phyloP scores from a whole-genome alignment of 2,329 filamentous ascomycete genomes.

The Fusarium chaquense region DNA sequence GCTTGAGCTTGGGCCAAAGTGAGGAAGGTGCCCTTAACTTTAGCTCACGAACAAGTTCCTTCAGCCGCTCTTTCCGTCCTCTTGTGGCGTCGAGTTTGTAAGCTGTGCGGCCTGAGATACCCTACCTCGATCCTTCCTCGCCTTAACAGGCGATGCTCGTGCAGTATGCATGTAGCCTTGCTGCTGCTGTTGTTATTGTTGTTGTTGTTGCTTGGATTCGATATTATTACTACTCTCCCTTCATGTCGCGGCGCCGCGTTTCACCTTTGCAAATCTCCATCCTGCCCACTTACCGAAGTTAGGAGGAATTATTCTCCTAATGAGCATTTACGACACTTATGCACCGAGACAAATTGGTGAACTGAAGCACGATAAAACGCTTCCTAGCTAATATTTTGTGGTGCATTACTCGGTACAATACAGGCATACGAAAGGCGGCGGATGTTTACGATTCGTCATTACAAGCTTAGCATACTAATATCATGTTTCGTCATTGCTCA shows the following conservation, averaged over 20 bases:
- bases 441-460: slow-evolving; percentile 10
- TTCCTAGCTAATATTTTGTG: not conserved
- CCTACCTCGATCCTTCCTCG: not conserved
- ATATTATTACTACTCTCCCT: slow-evolving; percentile 14
- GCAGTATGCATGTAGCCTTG: not conserved
- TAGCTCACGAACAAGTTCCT: slow-evolving; percentile 23
- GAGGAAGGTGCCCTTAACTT: slow-evolving; percentile 12
- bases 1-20: slow-evolving; percentile 6
- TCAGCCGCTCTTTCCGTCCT: slow-evolving; percentile 31
- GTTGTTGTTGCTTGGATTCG: slow-evolving; percentile 1
- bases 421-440: not conserved
- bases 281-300: slow-evolving; percentile 26
- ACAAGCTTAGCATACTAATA: slow-evolving; percentile 9
- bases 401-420: not conserved
- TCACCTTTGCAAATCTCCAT: slow-evolving; percentile 32
- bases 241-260: slow-evolving; percentile 18
- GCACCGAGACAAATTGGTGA: slow-evolving; percentile 1
- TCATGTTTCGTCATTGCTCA: slow-evolving; percentile 41
- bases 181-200: not conserved
- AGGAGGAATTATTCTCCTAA: slow-evolving; percentile 2
- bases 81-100: slow-evolving; percentile 14
- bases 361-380: not conserved
- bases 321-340: not conserved
- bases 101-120: not conserved
- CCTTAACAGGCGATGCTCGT: not conserved